Base-by-base conservation (phyloP, 805 yeast genomes). In the Ogataea polymorpha region DNA sequence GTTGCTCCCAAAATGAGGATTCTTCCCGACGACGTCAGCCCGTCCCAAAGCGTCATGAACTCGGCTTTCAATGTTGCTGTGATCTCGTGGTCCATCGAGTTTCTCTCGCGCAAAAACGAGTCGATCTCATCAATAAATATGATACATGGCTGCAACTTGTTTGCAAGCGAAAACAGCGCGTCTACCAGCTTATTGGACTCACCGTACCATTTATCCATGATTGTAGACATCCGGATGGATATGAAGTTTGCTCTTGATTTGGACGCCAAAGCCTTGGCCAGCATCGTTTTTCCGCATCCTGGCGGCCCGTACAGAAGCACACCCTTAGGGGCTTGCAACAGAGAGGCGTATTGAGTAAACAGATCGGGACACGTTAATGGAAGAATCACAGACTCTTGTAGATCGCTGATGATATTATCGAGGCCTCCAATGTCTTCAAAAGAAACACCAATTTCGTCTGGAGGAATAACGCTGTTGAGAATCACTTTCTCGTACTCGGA, bases 31-130 rank as follows among this genome's bases (percentile, higher is more conserved):
- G 85, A 74, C 6, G 76, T 65, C 23, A 91, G 68, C 0, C 99
- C 99, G 62, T 91, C 99, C 98, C 98, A 91, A 37, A 91, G 67
- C 0, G 96, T 88, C 97, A 91, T 91, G 57, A 91, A 93, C 63
- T 91, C 98, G 1, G 98, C 96, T 64, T 91, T 91, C 47, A 91
- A 70, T 75, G 84, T 82, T 1, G 96, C 87, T 23, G 96, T 89
- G n/a, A 87, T 89, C 64, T 91, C 99, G 65, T 91, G 97, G 64
- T 91, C 99, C 35, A 72, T 70, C 1, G 87, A 75, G 14, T 82
- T 75, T 48, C 99, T 74, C 57, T 88, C 96, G 51, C 97, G 76
- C 52, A 91, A 70, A 58, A 91, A 89, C 6, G 97, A 87, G 67
- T 91, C 99, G 45, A 91, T 93, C 63, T 91, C 99, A 65, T 91